Conservation (phyloP, 371 early-diverging fungal genomes). For the Phascolomyces articulosus region DNA sequence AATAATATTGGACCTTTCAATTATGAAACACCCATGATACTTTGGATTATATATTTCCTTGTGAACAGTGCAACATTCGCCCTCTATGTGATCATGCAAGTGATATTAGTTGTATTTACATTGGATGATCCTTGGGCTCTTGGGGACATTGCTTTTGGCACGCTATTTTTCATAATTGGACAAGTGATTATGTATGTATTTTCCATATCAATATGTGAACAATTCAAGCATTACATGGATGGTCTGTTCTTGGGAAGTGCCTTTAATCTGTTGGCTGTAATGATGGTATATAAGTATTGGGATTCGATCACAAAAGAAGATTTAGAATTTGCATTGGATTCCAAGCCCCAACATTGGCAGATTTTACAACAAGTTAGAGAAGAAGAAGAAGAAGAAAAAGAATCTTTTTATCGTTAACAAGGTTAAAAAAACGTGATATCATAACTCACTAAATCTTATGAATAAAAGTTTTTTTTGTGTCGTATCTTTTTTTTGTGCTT, state of each 20-base stretch:
- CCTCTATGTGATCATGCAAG: constrained; percentile 79
- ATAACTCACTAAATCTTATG: too few species aligned
- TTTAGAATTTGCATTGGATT: constrained; percentile 86
- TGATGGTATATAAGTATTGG: constrained; percentile 98
- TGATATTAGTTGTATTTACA: constrained; percentile 82
- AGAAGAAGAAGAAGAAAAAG: constrained; percentile 9
- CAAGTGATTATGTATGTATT: constrained; percentile 72
- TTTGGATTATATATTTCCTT: constrained; percentile 79
- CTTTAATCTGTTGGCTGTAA: constrained; percentile 81
- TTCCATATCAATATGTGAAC: constrained; percentile 70
- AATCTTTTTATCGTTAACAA: neutral
- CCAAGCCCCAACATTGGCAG: constrained; percentile 47
- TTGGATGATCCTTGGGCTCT: constrained; percentile 92
- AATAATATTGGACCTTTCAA: constrained; percentile 63
- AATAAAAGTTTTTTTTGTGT: too few species aligned
- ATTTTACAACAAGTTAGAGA: constrained; percentile 4
- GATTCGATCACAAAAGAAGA: constrained; percentile 94
- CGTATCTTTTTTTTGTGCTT: too few species aligned
- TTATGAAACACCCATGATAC: constrained; percentile 59
- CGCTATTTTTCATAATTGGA: constrained; percentile 76
- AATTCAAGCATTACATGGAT: constrained; percentile 87
- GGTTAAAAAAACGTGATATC: neutral
- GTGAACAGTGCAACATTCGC: constrained; percentile 70
- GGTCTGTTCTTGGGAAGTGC: constrained; percentile 87
- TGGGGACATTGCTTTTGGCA: constrained; percentile 77